Percentiles rank a stretch among this genome's conserved stretches.
These are phyloP conservation scores for Tulasnella sp. DNA, from an alignment of 768 basidiomycete species.

Conservation along the genomic window DNA sequence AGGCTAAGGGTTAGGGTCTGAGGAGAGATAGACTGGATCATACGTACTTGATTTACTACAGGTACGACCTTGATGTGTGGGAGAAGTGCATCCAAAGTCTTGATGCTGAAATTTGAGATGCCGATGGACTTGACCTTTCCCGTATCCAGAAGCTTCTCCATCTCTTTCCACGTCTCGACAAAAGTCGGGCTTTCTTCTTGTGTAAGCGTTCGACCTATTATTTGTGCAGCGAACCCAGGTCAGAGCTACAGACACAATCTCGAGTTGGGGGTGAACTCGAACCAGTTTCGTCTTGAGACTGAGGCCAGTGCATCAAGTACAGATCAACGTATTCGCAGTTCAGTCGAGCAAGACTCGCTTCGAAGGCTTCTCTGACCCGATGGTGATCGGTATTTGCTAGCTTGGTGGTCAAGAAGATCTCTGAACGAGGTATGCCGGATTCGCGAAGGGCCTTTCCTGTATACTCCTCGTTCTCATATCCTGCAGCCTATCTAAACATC, in stretches of 20 bases:
- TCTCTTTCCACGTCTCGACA: conserved; percentile 80
- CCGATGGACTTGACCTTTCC: conserved; percentile 47
- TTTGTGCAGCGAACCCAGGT: background rate
- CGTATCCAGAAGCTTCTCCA: conserved; percentile 69
- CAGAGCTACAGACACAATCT: background rate
- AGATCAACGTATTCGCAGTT: conserved; percentile 56
- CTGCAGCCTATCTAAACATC: conserved; percentile 44
- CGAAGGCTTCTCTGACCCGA: conserved; percentile 49
- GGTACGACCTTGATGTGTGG: conserved; percentile 75
- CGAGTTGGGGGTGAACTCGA: conserved; percentile 49
- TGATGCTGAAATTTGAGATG: conserved; percentile 84
- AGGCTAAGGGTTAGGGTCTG: background rate
- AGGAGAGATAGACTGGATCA: background rate
- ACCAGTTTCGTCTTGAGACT: conserved; percentile 59
- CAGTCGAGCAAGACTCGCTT: conserved; percentile 49
- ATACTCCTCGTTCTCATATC: conserved; percentile 49
- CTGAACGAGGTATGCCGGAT: conserved; percentile 37
- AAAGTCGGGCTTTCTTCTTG: conserved; percentile 48
- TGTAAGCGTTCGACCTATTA: background rate
- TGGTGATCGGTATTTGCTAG: conserved; percentile 44
- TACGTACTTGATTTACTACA: conserved; percentile 62
- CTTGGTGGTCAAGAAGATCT: conserved; percentile 43
- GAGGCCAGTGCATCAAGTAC: conserved; percentile 51
- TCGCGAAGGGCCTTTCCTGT: conserved; percentile 54
- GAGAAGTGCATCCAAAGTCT: conserved; percentile 67